These are phyloP conservation scores for Rubia tinctorum DNA, from an alignment of 305 asterid species.

Conservation along the genomic window DNA sequence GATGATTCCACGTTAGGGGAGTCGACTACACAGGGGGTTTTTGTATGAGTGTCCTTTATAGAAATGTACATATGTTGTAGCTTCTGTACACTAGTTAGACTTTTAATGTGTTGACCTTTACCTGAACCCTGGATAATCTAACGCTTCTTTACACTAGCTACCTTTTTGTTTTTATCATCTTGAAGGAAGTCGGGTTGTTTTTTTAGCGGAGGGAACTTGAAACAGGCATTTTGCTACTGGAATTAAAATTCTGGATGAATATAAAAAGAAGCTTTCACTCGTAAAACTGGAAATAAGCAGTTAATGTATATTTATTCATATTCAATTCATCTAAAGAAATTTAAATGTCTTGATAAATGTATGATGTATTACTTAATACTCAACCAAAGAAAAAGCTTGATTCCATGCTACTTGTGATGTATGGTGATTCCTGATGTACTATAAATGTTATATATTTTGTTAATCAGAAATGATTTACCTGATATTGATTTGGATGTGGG, in stretches of 20 bases:
- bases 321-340: constrained; percentile 1
- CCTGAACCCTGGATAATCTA: background rate
- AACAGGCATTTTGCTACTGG: background rate
- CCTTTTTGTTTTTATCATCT: background rate
- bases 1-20: too few species aligned
- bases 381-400: background rate
- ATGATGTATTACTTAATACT: background rate
- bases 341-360: background rate
- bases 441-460: constrained; percentile 16
- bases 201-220: background rate
- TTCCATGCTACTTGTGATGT: background rate
- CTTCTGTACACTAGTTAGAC: background rate
- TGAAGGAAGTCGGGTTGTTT: background rate
- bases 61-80: background rate
- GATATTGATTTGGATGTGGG: constrained; percentile 98
- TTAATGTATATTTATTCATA: background rate
- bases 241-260: background rate
- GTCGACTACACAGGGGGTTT: too few species aligned
- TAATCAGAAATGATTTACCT: constrained; percentile 72
- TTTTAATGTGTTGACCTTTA: background rate
- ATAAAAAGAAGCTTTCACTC: background rate
- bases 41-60: background rate
- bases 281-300: background rate
- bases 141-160: background rate
- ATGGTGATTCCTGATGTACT: background rate